A percentile compares a stretch with the other conserved stretches of the same genome.
phyloP scores from a whole-genome alignment of 139 green algal species.

The Zygnema cylindricum region DNA sequence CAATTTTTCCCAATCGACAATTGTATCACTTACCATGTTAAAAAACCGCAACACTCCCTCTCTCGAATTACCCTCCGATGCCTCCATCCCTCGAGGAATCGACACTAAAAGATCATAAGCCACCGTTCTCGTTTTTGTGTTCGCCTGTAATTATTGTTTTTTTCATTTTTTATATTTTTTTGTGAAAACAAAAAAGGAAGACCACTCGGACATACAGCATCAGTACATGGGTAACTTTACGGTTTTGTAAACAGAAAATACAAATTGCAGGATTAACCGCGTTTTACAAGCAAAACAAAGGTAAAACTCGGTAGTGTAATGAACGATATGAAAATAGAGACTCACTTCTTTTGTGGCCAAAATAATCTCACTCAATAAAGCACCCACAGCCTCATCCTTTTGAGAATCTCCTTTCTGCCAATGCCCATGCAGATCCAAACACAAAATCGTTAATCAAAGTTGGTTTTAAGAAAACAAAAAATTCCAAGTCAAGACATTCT shows the following conservation, averaged over 20 bases:
- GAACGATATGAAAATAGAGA: constrained; percentile 1
- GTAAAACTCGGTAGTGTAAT: not conserved
- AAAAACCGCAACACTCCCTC: constrained; percentile 52
- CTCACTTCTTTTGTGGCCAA: constrained; percentile 88
- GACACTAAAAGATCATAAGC: constrained; percentile 90
- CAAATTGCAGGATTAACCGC: too few species aligned
- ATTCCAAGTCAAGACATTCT: too few species aligned
- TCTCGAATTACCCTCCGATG: not conserved
- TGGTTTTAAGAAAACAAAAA: too few species aligned
- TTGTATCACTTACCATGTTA: constrained; percentile 39
- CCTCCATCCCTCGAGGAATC: constrained; percentile 55
- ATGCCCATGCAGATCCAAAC: too few species aligned
- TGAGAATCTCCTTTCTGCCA: constrained; percentile 13
- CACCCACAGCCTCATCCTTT: constrained; percentile 44
- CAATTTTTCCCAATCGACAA: too few species aligned
- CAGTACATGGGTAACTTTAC: too few species aligned
- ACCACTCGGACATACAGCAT: too few species aligned
- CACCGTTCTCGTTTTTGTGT: constrained; percentile 79
- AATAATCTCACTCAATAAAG: constrained; percentile 80
- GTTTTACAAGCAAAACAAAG: not conserved
- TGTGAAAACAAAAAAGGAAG: too few species aligned
- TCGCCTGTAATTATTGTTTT: too few species aligned
- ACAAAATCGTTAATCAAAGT: too few species aligned
- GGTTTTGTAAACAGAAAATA: too few species aligned
- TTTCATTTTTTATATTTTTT: too few species aligned